A percentile compares a stretch with the other conserved stretches of the same genome.
phyloP scores from a whole-genome alignment of 1,284 basidiomycete genomes.

The Wolfiporia cocos region DNA sequence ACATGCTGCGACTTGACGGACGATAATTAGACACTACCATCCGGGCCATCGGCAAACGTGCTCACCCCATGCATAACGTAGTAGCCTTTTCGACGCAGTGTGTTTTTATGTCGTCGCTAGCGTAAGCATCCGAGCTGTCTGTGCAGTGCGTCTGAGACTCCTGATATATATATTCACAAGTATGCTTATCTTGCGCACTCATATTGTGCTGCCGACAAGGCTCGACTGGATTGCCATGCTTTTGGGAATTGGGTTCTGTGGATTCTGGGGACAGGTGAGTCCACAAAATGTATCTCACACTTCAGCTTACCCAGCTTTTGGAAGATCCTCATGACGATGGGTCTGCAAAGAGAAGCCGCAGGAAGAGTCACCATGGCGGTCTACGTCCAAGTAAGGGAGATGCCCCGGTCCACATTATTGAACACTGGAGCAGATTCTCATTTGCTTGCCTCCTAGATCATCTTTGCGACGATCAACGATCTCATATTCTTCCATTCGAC shows the following conservation, averaged over 20 bases:
- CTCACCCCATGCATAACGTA: conserved; percentile 71
- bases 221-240: conserved; percentile 40
- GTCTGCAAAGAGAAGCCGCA: conserved; percentile 60
- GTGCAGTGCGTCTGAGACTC: not conserved
- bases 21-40: conserved; percentile 49
- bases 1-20: too few relatives aligned
- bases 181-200: conserved; percentile 36
- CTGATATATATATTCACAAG: conserved; percentile 19
- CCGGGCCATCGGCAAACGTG: conserved; percentile 66
- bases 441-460: conserved; percentile 42
- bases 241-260: conserved; percentile 46
- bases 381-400: conserved; percentile 45
- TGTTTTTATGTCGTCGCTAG: conserved; percentile 46
- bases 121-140: conserved; percentile 27
- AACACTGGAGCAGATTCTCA: not conserved
- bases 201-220: conserved; percentile 41
- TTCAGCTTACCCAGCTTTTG: not conserved
- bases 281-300: not conserved
- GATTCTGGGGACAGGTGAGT: conserved; percentile 50
- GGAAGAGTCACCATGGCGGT: conserved; percentile 55
- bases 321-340: conserved; percentile 53
- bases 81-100: conserved; percentile 62
- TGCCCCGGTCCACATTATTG: not conserved
- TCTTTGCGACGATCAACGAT: conserved; percentile 56
- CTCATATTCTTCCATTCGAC: conserved; percentile 51